A percentile compares a stretch with the other conserved stretches of the same genome.
Conservation (phyloP, 2,329 filamentous ascomycete genomes). For the Teratosphaeriaceae sp. region DNA sequence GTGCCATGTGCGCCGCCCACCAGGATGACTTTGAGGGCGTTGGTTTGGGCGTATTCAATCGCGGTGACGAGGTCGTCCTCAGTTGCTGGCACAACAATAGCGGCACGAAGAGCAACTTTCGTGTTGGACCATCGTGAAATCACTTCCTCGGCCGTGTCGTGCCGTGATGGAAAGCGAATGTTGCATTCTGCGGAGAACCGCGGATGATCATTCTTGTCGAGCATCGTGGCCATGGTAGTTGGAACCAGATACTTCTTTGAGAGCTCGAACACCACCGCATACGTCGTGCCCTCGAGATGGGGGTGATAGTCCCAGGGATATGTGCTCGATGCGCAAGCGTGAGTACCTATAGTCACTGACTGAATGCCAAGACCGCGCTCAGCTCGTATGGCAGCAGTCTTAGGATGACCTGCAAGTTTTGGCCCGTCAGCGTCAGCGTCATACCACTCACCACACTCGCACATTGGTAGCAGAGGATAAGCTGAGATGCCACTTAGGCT, state of each 20-base stretch:
- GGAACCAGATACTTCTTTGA: neutral
- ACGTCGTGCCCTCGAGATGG: neutral
- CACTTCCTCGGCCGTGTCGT: neutral
- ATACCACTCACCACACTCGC: too few species aligned
- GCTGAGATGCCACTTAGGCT: too few species aligned
- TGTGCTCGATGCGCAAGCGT: too few species aligned
- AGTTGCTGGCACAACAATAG: neutral
- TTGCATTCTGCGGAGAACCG: neutral
- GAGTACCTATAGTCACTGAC: too few species aligned
- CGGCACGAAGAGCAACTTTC: neutral
- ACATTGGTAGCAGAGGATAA: too few species aligned
- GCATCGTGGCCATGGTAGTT: neutral
- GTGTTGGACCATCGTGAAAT: neutral
- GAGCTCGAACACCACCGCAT: neutral
- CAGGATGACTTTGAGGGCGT: neutral
- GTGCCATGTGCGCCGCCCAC: neutral
- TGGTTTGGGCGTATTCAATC: neutral
- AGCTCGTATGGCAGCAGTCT: too few species aligned
- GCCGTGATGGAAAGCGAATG: neutral
- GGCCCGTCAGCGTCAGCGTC: too few species aligned
- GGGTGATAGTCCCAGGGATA: too few species aligned
- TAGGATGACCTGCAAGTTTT: too few species aligned
- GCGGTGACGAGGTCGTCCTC: neutral
- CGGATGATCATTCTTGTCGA: neutral
- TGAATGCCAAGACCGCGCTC: too few species aligned